Base-by-base conservation (phyloP, 192 early-diverging fungal genomes). In the Thamnidium elegans region DNA sequence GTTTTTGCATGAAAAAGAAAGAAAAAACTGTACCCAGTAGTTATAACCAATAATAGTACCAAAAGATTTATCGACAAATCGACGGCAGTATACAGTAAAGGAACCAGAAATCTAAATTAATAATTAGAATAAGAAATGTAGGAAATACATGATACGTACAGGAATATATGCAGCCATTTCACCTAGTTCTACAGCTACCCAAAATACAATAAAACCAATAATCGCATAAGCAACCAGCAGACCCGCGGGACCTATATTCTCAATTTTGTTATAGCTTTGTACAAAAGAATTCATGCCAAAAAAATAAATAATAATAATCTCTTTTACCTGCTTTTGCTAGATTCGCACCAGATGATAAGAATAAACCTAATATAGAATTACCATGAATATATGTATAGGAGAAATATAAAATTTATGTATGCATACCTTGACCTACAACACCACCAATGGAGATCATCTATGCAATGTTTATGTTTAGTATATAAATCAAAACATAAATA, bases 51-150 rank as follows among this genome's bases (percentile, higher is more conserved):
- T 77, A n/a, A 81, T 82, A 66, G 86, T 83, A 0, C 87, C 89
- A 52, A 89, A 76, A 10, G 90, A 80, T 1, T 90, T 87, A 76
- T 94, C 92, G 15, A 94, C 81, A 68, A 93, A 96, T 15, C 90
- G 86, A 15, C 81, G 74, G 7, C 83, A 85, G 70, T 89, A 89
- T 31, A 85, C 81, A 46, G 86, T 91, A 65, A 94, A 94, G 7
- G 91, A 87, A 30, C 92, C 94, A 0, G 91, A 84, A 0, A 89
- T 83, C 4, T 92, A 90, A 14, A 96, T 87, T 48, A 84, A 78
- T 0, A 90, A 86, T 0, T 89, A 88, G 84, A 94, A 87, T 53
- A 93, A 90, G 54, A 39, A 39, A 39, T 87, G 90, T 60, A 92
- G 73, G 26, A 82, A 86, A n/a, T 80, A 86, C 74, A 85, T 36